Evolutionary conservation across 768 basidiomycete species (phyloP).

Genomic region (Trametes cinnabarina): DNA sequence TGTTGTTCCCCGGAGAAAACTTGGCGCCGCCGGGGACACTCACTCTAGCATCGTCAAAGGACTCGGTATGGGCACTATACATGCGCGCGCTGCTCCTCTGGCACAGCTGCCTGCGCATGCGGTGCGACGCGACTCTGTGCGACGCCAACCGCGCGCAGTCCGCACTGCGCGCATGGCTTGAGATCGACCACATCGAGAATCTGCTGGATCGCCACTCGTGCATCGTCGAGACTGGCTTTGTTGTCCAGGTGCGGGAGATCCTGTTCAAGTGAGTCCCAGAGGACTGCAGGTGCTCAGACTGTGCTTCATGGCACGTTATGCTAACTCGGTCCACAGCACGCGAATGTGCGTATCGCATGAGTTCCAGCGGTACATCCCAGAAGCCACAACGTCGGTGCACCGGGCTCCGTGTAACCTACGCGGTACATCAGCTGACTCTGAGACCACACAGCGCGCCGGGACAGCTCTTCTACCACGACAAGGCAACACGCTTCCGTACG

Average conservation of each 20-base stretch:
- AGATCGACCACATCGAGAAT: conserved; percentile 62
- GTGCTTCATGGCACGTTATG: too few species aligned
- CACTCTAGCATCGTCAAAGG: conserved; percentile 49
- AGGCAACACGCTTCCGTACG: conserved; percentile 29
- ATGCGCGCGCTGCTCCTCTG: conserved; percentile 69
- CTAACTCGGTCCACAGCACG: conserved; percentile 48
- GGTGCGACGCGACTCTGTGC: conserved; percentile 38
- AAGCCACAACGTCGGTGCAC: conserved; percentile 49
- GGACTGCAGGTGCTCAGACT: too few species aligned
- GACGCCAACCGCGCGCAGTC: conserved; percentile 58
- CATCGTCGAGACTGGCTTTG: conserved; percentile 58
- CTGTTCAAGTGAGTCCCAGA: conserved; percentile 70
- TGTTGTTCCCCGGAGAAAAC: conserved; percentile 72
- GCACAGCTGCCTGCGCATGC: conserved; percentile 71
- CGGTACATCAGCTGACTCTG: conserved; percentile 38
- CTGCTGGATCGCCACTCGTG: conserved; percentile 65
- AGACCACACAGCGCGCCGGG: conserved; percentile 33
- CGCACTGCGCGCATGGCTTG: conserved; percentile 66
- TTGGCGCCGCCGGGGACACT: conserved; percentile 33
- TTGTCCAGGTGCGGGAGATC: conserved; percentile 69
- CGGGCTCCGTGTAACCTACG: background rate
- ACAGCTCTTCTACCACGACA: conserved; percentile 24
- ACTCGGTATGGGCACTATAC: conserved; percentile 72
- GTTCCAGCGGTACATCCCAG: conserved; percentile 62
- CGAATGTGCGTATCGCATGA: conserved; percentile 70